Evolutionary conservation across 306 rosid genomes (phyloP).

Genomic region (Gastrolobium villosum): DNA sequence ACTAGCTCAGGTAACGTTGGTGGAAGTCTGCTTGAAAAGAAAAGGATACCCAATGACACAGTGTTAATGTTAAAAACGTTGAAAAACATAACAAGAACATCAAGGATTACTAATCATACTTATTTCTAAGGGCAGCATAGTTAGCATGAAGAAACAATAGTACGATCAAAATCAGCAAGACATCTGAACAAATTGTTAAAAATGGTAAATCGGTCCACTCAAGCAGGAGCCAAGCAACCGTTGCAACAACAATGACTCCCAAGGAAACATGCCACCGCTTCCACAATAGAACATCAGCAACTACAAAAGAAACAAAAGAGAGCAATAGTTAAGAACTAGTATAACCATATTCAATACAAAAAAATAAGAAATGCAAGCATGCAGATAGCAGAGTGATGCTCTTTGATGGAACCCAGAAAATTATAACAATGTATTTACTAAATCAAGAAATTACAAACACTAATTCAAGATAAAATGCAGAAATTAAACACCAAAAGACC

Average conservation of each 20-base stretch:
- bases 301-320: constrained; percentile 54
- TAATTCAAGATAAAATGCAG: too few species aligned
- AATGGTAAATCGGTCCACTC: constrained; percentile 77
- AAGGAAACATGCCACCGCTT: constrained; percentile 74
- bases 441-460: too few species aligned
- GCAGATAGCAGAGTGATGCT: constrained; percentile 18
- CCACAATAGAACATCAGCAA: constrained; percentile 85
- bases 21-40: constrained; percentile 68
- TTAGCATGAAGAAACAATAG: constrained; percentile 76
- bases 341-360: constrained; percentile 8
- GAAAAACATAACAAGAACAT: constrained; percentile 26
- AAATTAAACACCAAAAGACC: too few species aligned
- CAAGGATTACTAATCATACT: constrained; percentile 58
- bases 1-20: constrained; percentile 79
- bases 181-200: constrained; percentile 87
- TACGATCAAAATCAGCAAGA: constrained; percentile 84
- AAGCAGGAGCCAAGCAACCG: constrained; percentile 75
- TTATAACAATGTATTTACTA: too few species aligned
- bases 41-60: constrained; percentile 32
- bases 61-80: constrained; percentile 22
- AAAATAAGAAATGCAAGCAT: neutral
- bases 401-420: too few species aligned
- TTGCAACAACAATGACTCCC: constrained; percentile 75
- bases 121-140: constrained; percentile 72
- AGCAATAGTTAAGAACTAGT: constrained; percentile 19